Percentiles rank a stretch among this genome's conserved stretches.
Conservation (phyloP, 2,329 filamentous ascomycete genomes). For the Hansfordia pulvinata region DNA sequence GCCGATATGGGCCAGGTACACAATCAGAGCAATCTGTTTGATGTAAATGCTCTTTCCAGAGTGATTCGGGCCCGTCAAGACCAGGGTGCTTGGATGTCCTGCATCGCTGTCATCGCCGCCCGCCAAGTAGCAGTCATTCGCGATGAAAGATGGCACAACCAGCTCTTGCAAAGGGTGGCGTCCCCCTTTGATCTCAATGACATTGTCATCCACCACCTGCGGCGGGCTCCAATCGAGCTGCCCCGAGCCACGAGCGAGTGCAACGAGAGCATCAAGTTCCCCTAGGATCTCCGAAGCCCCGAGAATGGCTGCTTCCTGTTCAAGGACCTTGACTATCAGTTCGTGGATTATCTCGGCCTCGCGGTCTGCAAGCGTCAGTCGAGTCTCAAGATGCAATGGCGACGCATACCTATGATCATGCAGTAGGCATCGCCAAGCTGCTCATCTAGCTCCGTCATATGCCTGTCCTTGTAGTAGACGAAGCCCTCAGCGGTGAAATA, state of each 20-base stretch:
- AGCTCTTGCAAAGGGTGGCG: conserved; percentile 81
- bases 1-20: conserved; percentile 85
- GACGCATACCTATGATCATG: conserved; percentile 57
- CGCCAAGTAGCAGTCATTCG: conserved; percentile 62
- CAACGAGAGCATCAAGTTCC: conserved; percentile 75
- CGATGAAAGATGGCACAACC: conserved; percentile 64
- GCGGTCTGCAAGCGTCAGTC: conserved; percentile 38
- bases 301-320: conserved; percentile 52
- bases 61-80: conserved; percentile 89
- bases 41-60: conserved; percentile 95
- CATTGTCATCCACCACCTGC: conserved; percentile 52
- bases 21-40: conserved; percentile 82
- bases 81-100: conserved; percentile 48
- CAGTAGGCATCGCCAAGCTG: conserved; percentile 77
- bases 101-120: conserved; percentile 36
- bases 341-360: conserved; percentile 82
- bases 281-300: conserved; percentile 68
- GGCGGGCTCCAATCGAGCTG: conserved; percentile 62
- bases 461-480: conserved; percentile 75
- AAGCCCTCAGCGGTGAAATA: conserved; percentile 60
- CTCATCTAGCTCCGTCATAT: conserved; percentile 70
- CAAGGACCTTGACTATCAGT: conserved; percentile 57
- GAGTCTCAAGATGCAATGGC: background rate
- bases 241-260: conserved; percentile 63
- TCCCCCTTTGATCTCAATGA: conserved; percentile 63